phyloP scores from a whole-genome alignment of 2,329 filamentous ascomycete species.

The Exophiala sp. region DNA sequence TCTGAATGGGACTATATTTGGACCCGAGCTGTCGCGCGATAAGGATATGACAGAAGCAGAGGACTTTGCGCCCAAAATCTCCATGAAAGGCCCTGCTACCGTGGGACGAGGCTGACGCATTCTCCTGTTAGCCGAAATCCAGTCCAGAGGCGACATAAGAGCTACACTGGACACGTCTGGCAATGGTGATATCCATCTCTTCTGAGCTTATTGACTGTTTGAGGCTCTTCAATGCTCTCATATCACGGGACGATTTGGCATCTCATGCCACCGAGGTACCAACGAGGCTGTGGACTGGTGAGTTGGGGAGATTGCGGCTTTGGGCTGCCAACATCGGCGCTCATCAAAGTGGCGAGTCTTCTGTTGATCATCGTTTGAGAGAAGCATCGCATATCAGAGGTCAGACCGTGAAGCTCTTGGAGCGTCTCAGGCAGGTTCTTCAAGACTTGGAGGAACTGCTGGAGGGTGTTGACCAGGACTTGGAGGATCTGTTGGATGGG shows the following conservation, averaged over 20 bases:
- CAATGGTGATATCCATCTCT: no score
- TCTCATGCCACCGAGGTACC: background rate
- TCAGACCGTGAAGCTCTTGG: conserved; percentile 18
- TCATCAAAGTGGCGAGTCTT: conserved; percentile 29
- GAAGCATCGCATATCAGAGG: conserved; percentile 28
- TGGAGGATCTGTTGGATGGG: conserved; percentile 9
- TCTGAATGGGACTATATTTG: no score
- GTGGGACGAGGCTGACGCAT: background rate
- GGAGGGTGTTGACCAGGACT: background rate
- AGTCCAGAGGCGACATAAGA: no score
- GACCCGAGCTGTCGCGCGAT: no score
- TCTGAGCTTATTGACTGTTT: no score
- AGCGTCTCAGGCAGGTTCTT: conserved; percentile 17
- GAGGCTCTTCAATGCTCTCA: no score
- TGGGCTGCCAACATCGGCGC: conserved; percentile 36
- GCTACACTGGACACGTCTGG: no score
- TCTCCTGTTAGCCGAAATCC: no score
- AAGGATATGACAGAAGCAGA: no score
- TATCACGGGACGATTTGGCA: background rate
- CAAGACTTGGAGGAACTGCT: conserved; percentile 20
- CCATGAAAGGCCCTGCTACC: no score
- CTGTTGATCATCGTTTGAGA: conserved; percentile 33
- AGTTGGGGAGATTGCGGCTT: conserved; percentile 13
- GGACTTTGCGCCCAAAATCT: no score
- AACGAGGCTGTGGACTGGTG: conserved; percentile 4